Percentiles rank a stretch among this genome's conserved stretches.
These are phyloP conservation scores for Zanthoxylum bungeanum DNA, from an alignment of 345 rosid species.

Conservation along the genomic window DNA sequence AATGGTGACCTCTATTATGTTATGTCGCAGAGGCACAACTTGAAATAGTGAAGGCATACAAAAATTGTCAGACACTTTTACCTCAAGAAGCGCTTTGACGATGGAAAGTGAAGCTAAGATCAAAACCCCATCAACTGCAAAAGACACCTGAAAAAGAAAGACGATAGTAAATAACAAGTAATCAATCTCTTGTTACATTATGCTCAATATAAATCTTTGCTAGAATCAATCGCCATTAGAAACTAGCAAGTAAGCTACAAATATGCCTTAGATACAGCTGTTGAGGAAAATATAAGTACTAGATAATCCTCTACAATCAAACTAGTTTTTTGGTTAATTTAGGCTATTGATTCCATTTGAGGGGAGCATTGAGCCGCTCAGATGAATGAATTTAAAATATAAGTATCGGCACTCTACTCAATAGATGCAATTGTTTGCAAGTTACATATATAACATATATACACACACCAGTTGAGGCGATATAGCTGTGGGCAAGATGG, in stretches of 20 bases:
- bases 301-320: too few relatives aligned
- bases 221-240: neutral
- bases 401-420: too few relatives aligned
- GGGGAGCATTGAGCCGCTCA: too few relatives aligned
- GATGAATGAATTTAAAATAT: too few relatives aligned
- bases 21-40: neutral
- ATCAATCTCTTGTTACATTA: neutral
- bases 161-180: neutral
- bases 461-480: slow-evolving; percentile 72
- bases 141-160: slow-evolving; percentile 46
- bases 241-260: too few relatives aligned
- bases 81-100: slow-evolving; percentile 73
- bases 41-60: neutral
- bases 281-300: too few relatives aligned
- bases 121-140: slow-evolving; percentile 83
- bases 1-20: neutral
- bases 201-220: too few relatives aligned
- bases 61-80: slow-evolving; percentile 17
- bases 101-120: slow-evolving; percentile 64
- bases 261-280: too few relatives aligned
- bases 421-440: neutral
- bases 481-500: slow-evolving; percentile 58
- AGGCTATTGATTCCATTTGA: too few relatives aligned
- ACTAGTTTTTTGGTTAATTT: too few relatives aligned
- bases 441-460: neutral